These are phyloP conservation scores for Cladosporium oxysporum DNA, from an alignment of 2,329 filamentous ascomycete genomes.

Conservation along the genomic window DNA sequence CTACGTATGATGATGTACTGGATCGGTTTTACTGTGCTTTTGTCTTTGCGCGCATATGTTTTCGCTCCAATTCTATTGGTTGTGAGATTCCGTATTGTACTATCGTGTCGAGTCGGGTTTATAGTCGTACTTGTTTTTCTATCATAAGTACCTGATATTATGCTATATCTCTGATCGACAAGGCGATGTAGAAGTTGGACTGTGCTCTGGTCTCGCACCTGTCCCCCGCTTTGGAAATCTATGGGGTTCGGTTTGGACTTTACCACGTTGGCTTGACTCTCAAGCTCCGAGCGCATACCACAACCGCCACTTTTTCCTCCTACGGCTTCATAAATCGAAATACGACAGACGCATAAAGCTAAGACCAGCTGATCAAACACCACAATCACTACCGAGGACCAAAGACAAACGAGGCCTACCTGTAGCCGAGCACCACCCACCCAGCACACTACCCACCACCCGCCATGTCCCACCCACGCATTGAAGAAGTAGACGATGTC, in stretches of 20 bases:
- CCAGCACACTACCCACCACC: background rate
- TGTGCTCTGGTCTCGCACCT: background rate
- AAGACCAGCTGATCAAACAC: background rate
- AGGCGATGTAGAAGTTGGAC: background rate
- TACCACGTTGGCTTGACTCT: background rate
- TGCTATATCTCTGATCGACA: background rate
- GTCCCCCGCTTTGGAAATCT: background rate
- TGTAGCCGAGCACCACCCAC: background rate
- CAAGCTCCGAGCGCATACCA: background rate
- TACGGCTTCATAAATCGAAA: background rate
- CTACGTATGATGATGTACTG: background rate
- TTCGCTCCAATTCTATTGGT: background rate
- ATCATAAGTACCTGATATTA: background rate
- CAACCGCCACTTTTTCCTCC: background rate
- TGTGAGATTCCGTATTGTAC: too few species aligned
- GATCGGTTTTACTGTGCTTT: background rate
- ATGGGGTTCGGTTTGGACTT: background rate
- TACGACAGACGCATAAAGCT: background rate
- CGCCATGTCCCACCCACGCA: conserved; percentile 75
- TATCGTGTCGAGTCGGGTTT: too few species aligned
- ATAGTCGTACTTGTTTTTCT: background rate
- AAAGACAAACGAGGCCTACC: background rate
- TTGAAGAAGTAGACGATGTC: conserved; percentile 87
- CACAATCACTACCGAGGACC: background rate
- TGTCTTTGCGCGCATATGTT: background rate